phyloP scores from a whole-genome alignment of 768 basidiomycete species.

The Leccinellum luteum region DNA sequence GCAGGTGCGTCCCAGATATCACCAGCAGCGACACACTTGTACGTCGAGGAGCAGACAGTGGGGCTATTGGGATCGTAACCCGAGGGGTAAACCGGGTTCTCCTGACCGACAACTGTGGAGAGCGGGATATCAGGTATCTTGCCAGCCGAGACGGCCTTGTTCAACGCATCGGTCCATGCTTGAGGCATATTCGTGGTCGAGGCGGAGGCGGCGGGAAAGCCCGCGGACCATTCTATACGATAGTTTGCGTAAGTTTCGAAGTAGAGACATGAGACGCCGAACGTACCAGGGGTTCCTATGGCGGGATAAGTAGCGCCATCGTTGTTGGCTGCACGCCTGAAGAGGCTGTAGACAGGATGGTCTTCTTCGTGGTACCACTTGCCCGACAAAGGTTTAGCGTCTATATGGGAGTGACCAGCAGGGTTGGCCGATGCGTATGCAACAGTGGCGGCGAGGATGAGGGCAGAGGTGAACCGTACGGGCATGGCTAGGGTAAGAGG shows the following conservation, averaged over 20 bases:
- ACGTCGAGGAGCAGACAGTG: constrained; percentile 73
- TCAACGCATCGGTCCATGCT: constrained; percentile 71
- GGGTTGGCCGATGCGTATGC: constrained; percentile 20
- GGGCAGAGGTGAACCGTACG: constrained; percentile 18
- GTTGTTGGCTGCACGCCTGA: constrained; percentile 45
- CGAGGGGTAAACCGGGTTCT: constrained; percentile 37
- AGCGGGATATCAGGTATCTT: constrained; percentile 69
- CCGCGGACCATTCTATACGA: constrained; percentile 55
- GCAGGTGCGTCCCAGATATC: constrained; percentile 79
- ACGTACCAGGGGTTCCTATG: constrained; percentile 60
- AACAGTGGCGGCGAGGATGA: constrained; percentile 25
- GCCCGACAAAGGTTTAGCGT: constrained; percentile 24
- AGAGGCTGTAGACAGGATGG: constrained; percentile 62
- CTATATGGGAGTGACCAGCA: constrained; percentile 18
- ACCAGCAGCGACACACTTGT: constrained; percentile 57
- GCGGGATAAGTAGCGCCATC: constrained; percentile 51
- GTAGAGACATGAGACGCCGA: background rate
- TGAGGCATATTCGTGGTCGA: constrained; percentile 53
- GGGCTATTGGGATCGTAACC: constrained; percentile 42
- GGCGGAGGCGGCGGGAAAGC: constrained; percentile 56
- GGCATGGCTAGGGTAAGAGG: constrained; percentile 31
- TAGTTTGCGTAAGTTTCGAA: background rate
- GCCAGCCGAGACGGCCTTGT: constrained; percentile 61
- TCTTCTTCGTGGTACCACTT: constrained; percentile 61
- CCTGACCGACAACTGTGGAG: constrained; percentile 36